These are phyloP conservation scores for Aspergillus ruber DNA, from an alignment of 2,329 filamentous ascomycete genomes.

Conservation along the genomic window DNA sequence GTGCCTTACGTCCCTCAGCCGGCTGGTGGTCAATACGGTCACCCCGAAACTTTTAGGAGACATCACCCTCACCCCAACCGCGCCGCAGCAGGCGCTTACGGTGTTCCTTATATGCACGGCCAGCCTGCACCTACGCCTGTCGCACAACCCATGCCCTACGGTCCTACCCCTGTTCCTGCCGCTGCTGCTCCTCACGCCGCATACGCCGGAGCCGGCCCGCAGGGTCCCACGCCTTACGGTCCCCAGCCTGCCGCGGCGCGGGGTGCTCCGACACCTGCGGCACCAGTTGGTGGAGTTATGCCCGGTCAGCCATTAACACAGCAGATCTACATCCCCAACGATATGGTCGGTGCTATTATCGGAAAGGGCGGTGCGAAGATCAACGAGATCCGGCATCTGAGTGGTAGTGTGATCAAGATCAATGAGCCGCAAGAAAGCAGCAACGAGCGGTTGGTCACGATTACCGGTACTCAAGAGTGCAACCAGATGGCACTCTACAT, in stretches of 20 bases:
- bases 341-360: slow-evolving; percentile 99
- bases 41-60: slow-evolving; percentile 75
- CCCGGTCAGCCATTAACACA: slow-evolving; percentile 85
- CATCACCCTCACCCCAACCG: slow-evolving; percentile 68
- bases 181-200: slow-evolving; percentile 61
- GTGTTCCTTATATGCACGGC: slow-evolving; percentile 65
- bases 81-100: slow-evolving; percentile 67
- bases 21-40: slow-evolving; percentile 84
- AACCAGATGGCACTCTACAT: slow-evolving; percentile 99
- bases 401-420: slow-evolving; percentile 98
- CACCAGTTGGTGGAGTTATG: slow-evolving; percentile 65
- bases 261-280: slow-evolving; percentile 59
- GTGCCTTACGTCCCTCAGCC: slow-evolving; percentile 96
- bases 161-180: slow-evolving; percentile 66
- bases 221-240: slow-evolving; percentile 66
- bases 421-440: slow-evolving; percentile 99
- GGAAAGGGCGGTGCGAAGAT: slow-evolving; percentile 98
- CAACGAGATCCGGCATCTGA: slow-evolving; percentile 96
- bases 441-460: slow-evolving; percentile 94
- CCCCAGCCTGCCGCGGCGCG: slow-evolving; percentile 54
- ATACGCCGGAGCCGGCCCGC: slow-evolving; percentile 74
- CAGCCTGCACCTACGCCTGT: slow-evolving; percentile 50
- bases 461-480: slow-evolving; percentile 95
- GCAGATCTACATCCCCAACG: slow-evolving; percentile 98
- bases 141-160: slow-evolving; percentile 67